phyloP scores from a whole-genome alignment of 768 basidiomycete genomes.

The Cystobasidium tubakii region DNA sequence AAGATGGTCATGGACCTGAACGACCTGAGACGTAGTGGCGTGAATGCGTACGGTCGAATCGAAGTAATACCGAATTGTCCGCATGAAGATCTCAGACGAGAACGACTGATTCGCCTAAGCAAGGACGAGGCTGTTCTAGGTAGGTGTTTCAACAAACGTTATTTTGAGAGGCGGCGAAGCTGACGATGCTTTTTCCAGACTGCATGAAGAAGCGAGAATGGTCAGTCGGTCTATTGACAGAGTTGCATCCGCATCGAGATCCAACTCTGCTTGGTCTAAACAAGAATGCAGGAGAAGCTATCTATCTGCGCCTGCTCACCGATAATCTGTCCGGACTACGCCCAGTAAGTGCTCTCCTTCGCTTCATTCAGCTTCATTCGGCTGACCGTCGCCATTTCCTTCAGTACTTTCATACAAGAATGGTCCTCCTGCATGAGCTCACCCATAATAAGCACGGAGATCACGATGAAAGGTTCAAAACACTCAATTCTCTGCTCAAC shows the following conservation, averaged over 20 bases:
- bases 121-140: constrained; percentile 38
- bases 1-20: constrained; percentile 26
- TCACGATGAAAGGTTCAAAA: constrained; percentile 41
- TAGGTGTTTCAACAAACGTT: constrained; percentile 22
- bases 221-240: constrained; percentile 5
- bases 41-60: constrained; percentile 24
- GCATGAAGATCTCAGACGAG: constrained; percentile 31
- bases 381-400: background rate
- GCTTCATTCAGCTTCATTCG: background rate
- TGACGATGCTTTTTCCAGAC: constrained; percentile 20
- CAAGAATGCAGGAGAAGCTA: constrained; percentile 43
- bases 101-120: constrained; percentile 29
- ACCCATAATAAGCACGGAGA: constrained; percentile 38
- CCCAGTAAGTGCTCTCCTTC: constrained; percentile 2
- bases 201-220: background rate
- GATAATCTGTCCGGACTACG: constrained; percentile 40
- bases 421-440: constrained; percentile 44
- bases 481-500: constrained; percentile 43
- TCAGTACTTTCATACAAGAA: constrained; percentile 41
- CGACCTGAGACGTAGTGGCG: constrained; percentile 16
- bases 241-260: constrained; percentile 34
- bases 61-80: constrained; percentile 23
- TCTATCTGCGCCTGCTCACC: constrained; percentile 41
- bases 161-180: no score
- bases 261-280: constrained; percentile 44